Evolutionary conservation across 495 filamentous ascomycete genomes (phyloP), one percentile per base, ranked within the genome.

Genomic region (Penicillium daleae): DNA sequence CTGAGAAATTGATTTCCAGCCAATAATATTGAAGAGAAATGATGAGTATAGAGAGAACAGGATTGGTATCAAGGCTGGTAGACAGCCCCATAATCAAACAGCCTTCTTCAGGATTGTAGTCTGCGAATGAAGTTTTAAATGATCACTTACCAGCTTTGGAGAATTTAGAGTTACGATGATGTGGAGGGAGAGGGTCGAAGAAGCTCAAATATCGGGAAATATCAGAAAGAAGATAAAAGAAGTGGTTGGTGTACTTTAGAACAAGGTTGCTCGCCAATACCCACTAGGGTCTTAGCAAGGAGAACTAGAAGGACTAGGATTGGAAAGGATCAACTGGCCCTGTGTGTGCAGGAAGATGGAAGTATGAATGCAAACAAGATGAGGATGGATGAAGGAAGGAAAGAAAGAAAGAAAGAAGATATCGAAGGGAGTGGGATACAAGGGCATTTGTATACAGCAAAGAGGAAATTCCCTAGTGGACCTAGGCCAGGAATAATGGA

Each of bases 381-480:
- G 49, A 52, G 13, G 49, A 29, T 52, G 26, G 49, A 52, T 27
- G 29, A 52, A 31, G 49, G 42, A 46, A 46, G 42, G 8, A n/a
- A n/a, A n/a, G n/a, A n/a, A n/a, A n/a, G n/a, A n/a, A n/a, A n/a
- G n/a, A n/a, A n/a, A n/a, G 19, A 46, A 46, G 42, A 46, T 12
- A 10, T 46, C 9, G 42, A 46, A 31, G 10, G 49, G 15, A 31
- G 49, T 19, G 10, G 29, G 26, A 31, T 3, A 46, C 2, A 17
- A 32, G 26, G 49, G 17, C 17, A 5, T 52, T 52, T 52, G 29
- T 52, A 52, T 52, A 15, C 49, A 13, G 26, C 13, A 12, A 52
- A n/a, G 49, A 12, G 49, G 49, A 27, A 31, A 32, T 12, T 27
- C 7, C 26, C 49, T 52, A 8, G 17, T 10, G 5, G n/a, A 24